Percentiles rank a stretch among this genome's conserved stretches.
These are phyloP conservation scores for Phytopythium vexans DNA, from an alignment of 352 stramenopile species.

Conservation along the genomic window DNA sequence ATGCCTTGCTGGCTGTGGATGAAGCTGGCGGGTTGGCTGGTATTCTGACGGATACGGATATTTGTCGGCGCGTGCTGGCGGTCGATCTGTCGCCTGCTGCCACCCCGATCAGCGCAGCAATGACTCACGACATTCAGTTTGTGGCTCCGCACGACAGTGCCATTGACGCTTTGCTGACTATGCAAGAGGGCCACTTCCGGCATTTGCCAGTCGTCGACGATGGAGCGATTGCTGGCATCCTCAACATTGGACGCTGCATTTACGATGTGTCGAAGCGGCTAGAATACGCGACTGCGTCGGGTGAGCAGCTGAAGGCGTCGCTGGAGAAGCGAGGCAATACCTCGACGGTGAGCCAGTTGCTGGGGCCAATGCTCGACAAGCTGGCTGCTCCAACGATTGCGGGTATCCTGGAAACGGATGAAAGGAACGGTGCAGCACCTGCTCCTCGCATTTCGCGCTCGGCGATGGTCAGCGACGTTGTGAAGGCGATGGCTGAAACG, in stretches of 20 bases:
- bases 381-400: slow-evolving; percentile 73
- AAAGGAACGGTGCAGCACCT: slow-evolving; percentile 28
- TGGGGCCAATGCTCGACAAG: slow-evolving; percentile 82
- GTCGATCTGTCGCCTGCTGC: slow-evolving; percentile 72
- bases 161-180: slow-evolving; percentile 96
- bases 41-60: slow-evolving; percentile 97
- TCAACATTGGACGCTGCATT: slow-evolving; percentile 99
- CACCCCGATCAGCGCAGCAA: slow-evolving; percentile 84
- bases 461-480: slow-evolving; percentile 75
- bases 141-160: slow-evolving; percentile 92
- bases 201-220: slow-evolving; percentile 94
- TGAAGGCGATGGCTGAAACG: slow-evolving; percentile 69
- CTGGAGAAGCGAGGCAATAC: slow-evolving; percentile 72
- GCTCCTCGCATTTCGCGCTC: slow-evolving; percentile 84
- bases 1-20: slow-evolving; percentile 92
- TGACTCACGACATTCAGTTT: slow-evolving; percentile 96
- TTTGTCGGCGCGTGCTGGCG: slow-evolving; percentile 91
- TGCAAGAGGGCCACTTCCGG: slow-evolving; percentile 97
- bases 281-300: slow-evolving; percentile 87
- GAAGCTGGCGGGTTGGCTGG: slow-evolving; percentile 83
- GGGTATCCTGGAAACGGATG: slow-evolving; percentile 84
- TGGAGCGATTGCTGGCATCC: slow-evolving; percentile 89
- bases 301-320: slow-evolving; percentile 79
- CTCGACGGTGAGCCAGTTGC: slow-evolving; percentile 72
- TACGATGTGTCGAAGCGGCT: slow-evolving; percentile 98